Evolutionary conservation across 441 rosid species (phyloP), one percentile per base, ranked within the genome.

Genomic region (Adansonia gregorii): DNA sequence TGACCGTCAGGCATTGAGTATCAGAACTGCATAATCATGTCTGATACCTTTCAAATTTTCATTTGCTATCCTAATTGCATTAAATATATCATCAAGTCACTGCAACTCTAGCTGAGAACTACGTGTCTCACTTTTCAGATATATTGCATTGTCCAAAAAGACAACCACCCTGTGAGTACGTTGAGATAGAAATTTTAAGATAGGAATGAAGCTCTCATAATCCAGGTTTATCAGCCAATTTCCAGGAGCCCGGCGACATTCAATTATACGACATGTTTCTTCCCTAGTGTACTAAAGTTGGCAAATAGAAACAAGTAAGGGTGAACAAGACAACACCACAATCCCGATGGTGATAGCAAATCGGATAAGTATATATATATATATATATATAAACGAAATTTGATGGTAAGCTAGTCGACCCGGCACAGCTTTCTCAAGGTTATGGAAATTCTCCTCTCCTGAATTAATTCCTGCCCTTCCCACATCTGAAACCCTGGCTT

Each of bases 401-500:
- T 17, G 17, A 72, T n/a, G 14, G 41, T 12, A 74, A 74, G 58
- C 77, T 74, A 74, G 69, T 74, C 59, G 4, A 59, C 77, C 77
- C 48, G 19, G 77, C 85, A 78, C 35, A 92, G 91, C 84, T 89
- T 95, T 79, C 98, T 88, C 73, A 93, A 77, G 4, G 99, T 93
- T 69, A 93, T 76, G 63, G 99, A 95, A 59, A 85, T 84, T 82
- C 99, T 91, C 74, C 85, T 84, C 67, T 80, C 81, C 88, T 95
- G 96, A 73, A 70, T 78, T 64, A 95, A 68, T 69, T 91, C 96
- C 83, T 79, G 66, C 46, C 93, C 95, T 48, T 86, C 86, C 98
- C 96, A 93, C 11, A 86, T 78, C 82, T 95, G 98, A 87, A 92
- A 87, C 74, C 93, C 94, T 14, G 92, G 89, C 59, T 85, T 89